These are phyloP conservation scores for Bertia moriformis DNA, from an alignment of 2,329 filamentous ascomycete species.

Conservation along the genomic window DNA sequence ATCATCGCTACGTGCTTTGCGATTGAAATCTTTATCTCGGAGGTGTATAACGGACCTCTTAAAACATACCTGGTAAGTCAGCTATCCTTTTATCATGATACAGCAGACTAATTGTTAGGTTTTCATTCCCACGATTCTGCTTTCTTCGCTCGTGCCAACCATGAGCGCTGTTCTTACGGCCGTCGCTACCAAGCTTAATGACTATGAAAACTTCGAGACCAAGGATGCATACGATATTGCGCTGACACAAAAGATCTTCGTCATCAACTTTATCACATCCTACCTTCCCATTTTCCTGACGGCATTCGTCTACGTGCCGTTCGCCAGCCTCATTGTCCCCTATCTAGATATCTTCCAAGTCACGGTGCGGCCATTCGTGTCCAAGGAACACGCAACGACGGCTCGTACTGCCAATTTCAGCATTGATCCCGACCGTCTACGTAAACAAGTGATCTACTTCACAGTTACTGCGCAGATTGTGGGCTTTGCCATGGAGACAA, in stretches of 20 bases:
- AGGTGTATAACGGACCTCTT: slow-evolving; percentile 80
- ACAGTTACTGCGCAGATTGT: slow-evolving; percentile 48
- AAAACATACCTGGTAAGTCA: slow-evolving; percentile 51
- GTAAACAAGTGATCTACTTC: slow-evolving; percentile 52
- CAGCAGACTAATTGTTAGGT: not conserved
- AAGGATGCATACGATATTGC: slow-evolving; percentile 42
- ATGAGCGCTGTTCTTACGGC: slow-evolving; percentile 37
- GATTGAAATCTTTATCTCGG: slow-evolving; percentile 88
- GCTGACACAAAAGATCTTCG: slow-evolving; percentile 48
- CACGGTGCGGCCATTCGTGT: slow-evolving; percentile 41
- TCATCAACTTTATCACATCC: slow-evolving; percentile 54
- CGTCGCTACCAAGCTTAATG: slow-evolving; percentile 38
- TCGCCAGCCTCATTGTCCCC: slow-evolving; percentile 42
- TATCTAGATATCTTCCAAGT: slow-evolving; percentile 44
- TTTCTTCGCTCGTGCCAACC: slow-evolving; percentile 41
- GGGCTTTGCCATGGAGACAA: slow-evolving; percentile 42
- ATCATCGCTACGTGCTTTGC: slow-evolving; percentile 78
- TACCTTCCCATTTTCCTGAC: slow-evolving; percentile 50
- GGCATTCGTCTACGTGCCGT: slow-evolving; percentile 52
- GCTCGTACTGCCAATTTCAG: slow-evolving; percentile 20
- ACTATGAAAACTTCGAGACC: slow-evolving; percentile 53
- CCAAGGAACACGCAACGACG: slow-evolving; percentile 14
- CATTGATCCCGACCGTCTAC: slow-evolving; percentile 42
- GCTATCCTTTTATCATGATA: not conserved
- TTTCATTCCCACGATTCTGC: slow-evolving; percentile 46